Percentiles rank a stretch among this genome's conserved stretches.
Conservation (phyloP, 441 rosid species). For the Jatropha podagrica region DNA sequence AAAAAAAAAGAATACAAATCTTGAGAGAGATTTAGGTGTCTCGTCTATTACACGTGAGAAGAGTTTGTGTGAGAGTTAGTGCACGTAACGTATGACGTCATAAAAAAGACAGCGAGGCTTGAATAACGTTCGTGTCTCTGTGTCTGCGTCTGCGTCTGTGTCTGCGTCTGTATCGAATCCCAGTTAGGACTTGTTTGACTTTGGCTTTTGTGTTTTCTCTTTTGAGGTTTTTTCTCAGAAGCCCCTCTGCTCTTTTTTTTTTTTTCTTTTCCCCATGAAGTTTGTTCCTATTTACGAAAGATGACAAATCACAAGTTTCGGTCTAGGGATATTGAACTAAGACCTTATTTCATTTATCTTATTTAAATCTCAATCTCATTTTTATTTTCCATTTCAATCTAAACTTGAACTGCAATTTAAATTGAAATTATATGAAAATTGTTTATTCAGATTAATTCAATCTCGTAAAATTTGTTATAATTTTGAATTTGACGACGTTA, state of each 20-base stretch:
- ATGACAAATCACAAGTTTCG: too few species aligned
- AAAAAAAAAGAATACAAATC: not conserved
- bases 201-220: not conserved
- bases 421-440: too few species aligned
- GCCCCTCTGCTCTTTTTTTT: not conserved
- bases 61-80: constrained; percentile 13
- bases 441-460: too few species aligned
- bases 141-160: not conserved
- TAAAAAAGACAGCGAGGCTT: constrained; percentile 16
- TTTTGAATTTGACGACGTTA: too few species aligned
- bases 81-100: constrained; percentile 24
- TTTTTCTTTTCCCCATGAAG: not conserved
- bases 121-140: not conserved
- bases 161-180: constrained; percentile 17
- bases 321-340: too few species aligned
- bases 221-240: not conserved
- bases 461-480: too few species aligned
- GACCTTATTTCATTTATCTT: too few species aligned
- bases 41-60: constrained; percentile 11
- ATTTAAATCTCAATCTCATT: too few species aligned
- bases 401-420: too few species aligned
- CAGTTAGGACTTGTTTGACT: constrained; percentile 26
- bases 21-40: not conserved
- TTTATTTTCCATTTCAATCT: too few species aligned
- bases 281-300: not conserved